Percentiles rank a stretch among this genome's conserved stretches.
Evolutionary conservation across 164 flowering plant species (phyloP).

Genomic region (Dillenia suffruticosa): DNA sequence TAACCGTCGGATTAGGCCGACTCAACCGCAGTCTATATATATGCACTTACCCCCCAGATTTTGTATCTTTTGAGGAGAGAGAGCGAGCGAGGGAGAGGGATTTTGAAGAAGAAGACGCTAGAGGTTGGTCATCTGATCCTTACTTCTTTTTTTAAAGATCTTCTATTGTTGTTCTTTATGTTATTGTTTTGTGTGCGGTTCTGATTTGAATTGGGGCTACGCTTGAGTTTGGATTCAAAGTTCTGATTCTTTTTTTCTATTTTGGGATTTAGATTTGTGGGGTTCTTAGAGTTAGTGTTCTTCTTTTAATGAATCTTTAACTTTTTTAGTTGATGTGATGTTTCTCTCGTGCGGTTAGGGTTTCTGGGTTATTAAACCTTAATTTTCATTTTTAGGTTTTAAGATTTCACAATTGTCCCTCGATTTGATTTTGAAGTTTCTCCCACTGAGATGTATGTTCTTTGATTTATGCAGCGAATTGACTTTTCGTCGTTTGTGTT

Average conservation of each 20-base stretch:
- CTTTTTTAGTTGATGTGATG: no score
- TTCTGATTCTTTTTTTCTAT: no score
- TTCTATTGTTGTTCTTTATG: no score
- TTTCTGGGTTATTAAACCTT: neutral
- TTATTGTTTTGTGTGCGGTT: no score
- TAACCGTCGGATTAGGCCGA: slow-evolving; percentile 23
- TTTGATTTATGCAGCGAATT: neutral
- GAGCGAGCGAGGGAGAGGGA: neutral
- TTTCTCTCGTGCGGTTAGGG: no score
- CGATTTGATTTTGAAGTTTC: neutral
- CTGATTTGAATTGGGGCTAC: no score
- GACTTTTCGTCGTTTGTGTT: neutral
- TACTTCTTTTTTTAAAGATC: neutral
- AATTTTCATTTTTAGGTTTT: neutral
- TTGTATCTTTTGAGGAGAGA: neutral
- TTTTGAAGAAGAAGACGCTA: neutral
- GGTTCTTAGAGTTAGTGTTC: no score
- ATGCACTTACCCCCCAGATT: neutral
- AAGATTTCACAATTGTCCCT: neutral
- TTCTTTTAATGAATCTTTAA: no score
- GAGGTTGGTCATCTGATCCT: neutral
- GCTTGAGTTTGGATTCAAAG: no score
- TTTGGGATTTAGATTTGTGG: no score
- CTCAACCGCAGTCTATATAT: slow-evolving; percentile 8
- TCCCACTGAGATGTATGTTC: neutral